Percentiles rank a stretch among this genome's conserved stretches.
Conservation (phyloP, 2,329 filamentous ascomycete genomes). For the Trichoderma simmonsii region DNA sequence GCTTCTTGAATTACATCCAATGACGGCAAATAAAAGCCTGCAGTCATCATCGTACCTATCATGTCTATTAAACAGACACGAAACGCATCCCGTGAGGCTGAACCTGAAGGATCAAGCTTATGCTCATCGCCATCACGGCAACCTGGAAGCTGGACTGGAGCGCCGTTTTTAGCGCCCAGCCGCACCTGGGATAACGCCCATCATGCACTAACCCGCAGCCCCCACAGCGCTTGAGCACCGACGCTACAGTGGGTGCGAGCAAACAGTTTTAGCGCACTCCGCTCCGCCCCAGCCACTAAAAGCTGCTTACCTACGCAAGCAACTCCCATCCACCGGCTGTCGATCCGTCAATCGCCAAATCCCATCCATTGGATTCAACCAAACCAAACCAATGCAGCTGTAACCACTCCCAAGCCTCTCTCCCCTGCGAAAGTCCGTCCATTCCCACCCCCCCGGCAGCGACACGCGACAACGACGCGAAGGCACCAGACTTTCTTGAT, state of each 20-base stretch:
- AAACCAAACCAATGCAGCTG: constrained; percentile 2
- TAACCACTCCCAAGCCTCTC: constrained; percentile 1
- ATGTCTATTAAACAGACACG: background rate
- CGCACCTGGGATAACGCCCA: background rate
- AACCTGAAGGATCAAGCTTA: background rate
- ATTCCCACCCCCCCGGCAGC: background rate
- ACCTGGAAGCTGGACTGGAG: background rate
- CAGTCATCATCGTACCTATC: background rate
- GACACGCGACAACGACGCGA: constrained; percentile 11
- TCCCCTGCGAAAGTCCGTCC: background rate
- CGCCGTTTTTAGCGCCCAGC: background rate
- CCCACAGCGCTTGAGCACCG: background rate
- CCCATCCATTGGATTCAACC: background rate
- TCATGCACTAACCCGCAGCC: background rate
- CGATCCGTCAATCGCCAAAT: constrained; percentile 12
- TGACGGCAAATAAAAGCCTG: background rate
- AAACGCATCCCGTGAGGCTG: background rate
- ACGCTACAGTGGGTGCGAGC: background rate
- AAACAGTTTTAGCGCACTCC: background rate
- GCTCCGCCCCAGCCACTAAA: background rate
- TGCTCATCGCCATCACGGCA: background rate
- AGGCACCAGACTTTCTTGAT: background rate
- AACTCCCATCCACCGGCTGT: background rate
- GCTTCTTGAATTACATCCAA: background rate
- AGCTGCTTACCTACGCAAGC: constrained; percentile 15